Base-by-base conservation (phyloP, 768 basidiomycete species). In the Paxillus rubicundulus region DNA sequence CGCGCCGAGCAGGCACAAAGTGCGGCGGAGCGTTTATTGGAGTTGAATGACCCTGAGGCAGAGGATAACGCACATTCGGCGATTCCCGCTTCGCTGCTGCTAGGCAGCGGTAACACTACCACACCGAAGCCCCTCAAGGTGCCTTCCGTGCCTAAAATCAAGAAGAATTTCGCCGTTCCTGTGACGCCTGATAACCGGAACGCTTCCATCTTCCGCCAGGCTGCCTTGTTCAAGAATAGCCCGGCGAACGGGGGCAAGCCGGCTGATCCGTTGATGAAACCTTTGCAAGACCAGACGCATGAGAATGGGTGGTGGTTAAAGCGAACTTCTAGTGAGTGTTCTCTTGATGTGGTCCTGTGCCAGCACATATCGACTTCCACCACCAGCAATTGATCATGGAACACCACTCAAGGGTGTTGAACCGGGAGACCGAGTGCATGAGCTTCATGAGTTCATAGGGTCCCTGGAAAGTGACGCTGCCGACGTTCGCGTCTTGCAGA, bases 1-100 rank as follows among this genome's bases (percentile, higher is more conserved):
- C 82, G 90, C 47, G 94, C 95, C 2, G 89, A 90, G 60, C 95
- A 97, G 65, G 95, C 95, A 0, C 91, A 94, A 66, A 93, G 91
- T 64, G 90, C 93, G 8, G 95, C 95, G 1, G 87, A 92, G 65
- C 81, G 91, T 45, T 71, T 98, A 24, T 67, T 96, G 36, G 95
- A 97, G 67, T 77, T 96, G 14, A 87, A 90, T 12, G 89, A 92
- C 55, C 82, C 86, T 13, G 89, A 91, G 43, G 86, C 84, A 12
- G 84, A 83, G 46, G 73, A 68, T 49, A 64, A 70, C 50, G 76
- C 72, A 40, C 74, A 80, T 53, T 80, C 82, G 18, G 71, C 77
- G 9, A 75, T 86, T 12, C 84, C 85, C 1, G 64, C 74, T 12
- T 81, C 84, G 0, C 64, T 89, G 36, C 63, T 82, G 38, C 70